Conservation (phyloP, 2,329 filamentous ascomycete genomes). For the Penicillium sp. region DNA sequence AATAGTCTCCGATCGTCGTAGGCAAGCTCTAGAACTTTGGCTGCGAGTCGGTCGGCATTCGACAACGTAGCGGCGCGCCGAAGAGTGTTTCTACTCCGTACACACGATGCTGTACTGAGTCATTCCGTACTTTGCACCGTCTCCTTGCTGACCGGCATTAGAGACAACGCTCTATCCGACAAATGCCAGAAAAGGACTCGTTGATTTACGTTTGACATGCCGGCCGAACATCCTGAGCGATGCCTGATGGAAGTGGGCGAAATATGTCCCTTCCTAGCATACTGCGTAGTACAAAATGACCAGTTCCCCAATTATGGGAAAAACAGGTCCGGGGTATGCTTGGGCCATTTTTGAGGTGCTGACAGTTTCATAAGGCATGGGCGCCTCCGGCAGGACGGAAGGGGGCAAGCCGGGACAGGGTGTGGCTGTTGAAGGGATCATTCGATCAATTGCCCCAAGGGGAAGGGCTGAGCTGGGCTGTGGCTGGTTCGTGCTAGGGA, state of each 20-base stretch:
- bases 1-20: neutral
- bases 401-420: constrained; percentile 22
- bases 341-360: neutral
- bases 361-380: neutral
- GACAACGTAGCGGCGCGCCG: constrained; percentile 14
- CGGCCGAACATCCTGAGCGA: neutral
- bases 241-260: neutral
- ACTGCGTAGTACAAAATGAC: neutral
- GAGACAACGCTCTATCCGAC: neutral
- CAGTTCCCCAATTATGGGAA: neutral
- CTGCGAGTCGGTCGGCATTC: neutral
- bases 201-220: constrained; percentile 11
- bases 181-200: neutral
- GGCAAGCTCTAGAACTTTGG: neutral
- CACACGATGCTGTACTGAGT: neutral
- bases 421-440: constrained; percentile 9
- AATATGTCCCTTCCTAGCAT: neutral
- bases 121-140: neutral
- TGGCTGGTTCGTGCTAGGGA: neutral
- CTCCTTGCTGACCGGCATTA: neutral
- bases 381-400: constrained; percentile 23
- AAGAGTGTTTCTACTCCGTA: neutral
- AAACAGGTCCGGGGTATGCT: neutral
- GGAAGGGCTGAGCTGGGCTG: constrained; percentile 1
- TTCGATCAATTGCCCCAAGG: constrained; percentile 19